Evolutionary conservation across 78 protist genomes (phyloP), one percentile per base, ranked within the genome.

Genomic region (Dictyostelium brefeldianum): DNA sequence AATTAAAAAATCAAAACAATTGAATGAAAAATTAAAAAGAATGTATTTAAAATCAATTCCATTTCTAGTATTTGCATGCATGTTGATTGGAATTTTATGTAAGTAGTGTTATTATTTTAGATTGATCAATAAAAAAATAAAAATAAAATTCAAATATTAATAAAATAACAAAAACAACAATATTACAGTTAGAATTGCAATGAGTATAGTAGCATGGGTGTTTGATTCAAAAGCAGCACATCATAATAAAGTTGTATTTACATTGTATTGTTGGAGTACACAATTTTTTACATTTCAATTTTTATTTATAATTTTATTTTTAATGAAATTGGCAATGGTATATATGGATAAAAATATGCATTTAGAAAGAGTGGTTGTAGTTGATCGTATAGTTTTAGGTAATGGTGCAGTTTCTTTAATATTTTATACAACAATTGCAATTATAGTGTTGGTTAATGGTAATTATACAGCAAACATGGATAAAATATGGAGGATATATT

Each of bases 21-120:
- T 25, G 3, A 50, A 83, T 43, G 10, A 53, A 20, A 43, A 48
- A 73, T 18, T 83, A 41, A 83, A 83, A 73, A 53, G 43, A 15
- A 29, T 83, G 43, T 83, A 83, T 57, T 56, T 83, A 7, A 83
- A 83, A 73, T 83, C 91, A 10, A 83, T 83, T 41, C 91, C 91
- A 41, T 83, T 83, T 43, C 41, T 70, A 25, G 91, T 83, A 5
- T 83, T 83, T 73, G 6, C 4, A 6, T 27, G 57, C n/a, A 83
- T 83, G 81, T 22, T 46, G 17, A 22, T 70, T 41, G 91, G 62
- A 20, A 70, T 53, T 14, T 18, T 70, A 12, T 70, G 91, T 83
- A 83, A 48, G 91, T 69, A 29, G 0, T 0, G 0, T 17, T 0
- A 1, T 11, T 17, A 25, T 27, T 79, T 41, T 10, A 6, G 53